A percentile compares a stretch with the other conserved stretches of the same genome.
phyloP scores from a whole-genome alignment of 306 rosid genomes.

The Prunus padus region DNA sequence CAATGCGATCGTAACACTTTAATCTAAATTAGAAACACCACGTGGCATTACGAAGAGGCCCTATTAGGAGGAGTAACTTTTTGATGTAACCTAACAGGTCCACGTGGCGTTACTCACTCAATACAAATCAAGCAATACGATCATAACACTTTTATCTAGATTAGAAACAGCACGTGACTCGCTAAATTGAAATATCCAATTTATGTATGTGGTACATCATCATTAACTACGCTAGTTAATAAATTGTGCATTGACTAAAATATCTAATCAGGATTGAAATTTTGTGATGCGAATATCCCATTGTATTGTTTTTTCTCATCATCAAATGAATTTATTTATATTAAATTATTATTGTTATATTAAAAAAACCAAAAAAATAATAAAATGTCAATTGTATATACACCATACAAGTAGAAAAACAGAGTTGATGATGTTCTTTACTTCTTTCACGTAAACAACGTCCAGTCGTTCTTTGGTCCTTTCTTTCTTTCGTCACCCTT shows the following conservation, averaged over 20 bases:
- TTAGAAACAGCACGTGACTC: not conserved
- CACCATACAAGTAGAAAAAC: not conserved
- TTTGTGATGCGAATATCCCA: too few species aligned
- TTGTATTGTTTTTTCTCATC: too few species aligned
- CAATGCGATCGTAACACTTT: too few species aligned
- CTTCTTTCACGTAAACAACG: not conserved
- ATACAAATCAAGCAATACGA: too few species aligned
- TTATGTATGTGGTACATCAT: not conserved
- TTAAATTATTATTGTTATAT: too few species aligned
- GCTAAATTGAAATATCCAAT: not conserved
- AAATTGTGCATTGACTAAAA: not conserved
- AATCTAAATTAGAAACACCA: too few species aligned
- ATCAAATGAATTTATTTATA: too few species aligned
- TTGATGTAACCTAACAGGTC: not conserved
- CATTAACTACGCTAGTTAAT: not conserved
- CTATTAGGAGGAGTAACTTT: not conserved
- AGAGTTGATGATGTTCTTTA: not conserved
- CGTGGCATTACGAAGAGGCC: not conserved
- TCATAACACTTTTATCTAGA: too few species aligned
- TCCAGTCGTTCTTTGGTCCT: not conserved
- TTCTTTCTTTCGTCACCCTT: not conserved
- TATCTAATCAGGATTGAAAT: too few species aligned
- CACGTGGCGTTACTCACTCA: too few species aligned
- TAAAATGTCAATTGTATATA: not conserved
- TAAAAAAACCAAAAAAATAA: too few species aligned